Evolutionary conservation across 2,329 filamentous ascomycete species (phyloP).

Genomic region (Coniochaeta ligniaria): DNA sequence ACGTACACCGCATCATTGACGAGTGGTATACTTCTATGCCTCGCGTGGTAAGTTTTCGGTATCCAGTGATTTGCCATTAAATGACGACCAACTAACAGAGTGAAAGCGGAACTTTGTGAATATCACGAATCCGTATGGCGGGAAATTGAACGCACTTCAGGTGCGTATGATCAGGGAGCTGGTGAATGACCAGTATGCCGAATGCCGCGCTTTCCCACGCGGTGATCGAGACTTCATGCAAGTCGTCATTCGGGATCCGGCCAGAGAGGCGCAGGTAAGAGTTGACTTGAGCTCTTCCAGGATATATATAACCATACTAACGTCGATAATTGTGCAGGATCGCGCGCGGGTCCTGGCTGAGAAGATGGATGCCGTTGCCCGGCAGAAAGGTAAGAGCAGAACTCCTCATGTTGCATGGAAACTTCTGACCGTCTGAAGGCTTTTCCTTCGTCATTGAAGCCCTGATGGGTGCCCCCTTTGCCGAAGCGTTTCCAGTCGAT

Average conservation of each 20-base stretch:
- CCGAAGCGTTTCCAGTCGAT: constrained; percentile 7
- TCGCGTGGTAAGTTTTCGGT: not conserved
- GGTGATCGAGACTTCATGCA: constrained; percentile 8
- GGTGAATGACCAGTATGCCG: constrained; percentile 13
- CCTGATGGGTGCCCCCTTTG: constrained; percentile 20
- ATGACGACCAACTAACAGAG: not conserved
- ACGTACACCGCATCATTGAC: not conserved
- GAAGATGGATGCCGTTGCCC: constrained; percentile 5
- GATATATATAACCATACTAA: not conserved
- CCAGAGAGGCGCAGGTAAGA: not conserved
- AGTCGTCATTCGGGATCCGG: constrained; percentile 5
- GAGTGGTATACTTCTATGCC: constrained; percentile 4
- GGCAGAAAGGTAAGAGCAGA: constrained; percentile 10
- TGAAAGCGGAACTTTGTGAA: constrained; percentile 4
- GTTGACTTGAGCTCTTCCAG: not conserved
- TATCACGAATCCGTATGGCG: constrained; percentile 14
- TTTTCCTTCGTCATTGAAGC: constrained; percentile 25
- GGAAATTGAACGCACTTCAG: constrained; percentile 18
- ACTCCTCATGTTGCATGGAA: not conserved
- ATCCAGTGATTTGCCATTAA: not conserved
- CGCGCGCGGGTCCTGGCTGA: not conserved
- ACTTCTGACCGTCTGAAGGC: not conserved
- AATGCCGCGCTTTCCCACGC: constrained; percentile 6
- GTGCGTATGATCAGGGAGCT: constrained; percentile 18
- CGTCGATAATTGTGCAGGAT: not conserved